A percentile compares a stretch with the other conserved stretches of the same genome.
These are phyloP conservation scores for Nakazawaea anatomiae DNA, from an alignment of 805 yeast species.

Conservation along the genomic window DNA sequence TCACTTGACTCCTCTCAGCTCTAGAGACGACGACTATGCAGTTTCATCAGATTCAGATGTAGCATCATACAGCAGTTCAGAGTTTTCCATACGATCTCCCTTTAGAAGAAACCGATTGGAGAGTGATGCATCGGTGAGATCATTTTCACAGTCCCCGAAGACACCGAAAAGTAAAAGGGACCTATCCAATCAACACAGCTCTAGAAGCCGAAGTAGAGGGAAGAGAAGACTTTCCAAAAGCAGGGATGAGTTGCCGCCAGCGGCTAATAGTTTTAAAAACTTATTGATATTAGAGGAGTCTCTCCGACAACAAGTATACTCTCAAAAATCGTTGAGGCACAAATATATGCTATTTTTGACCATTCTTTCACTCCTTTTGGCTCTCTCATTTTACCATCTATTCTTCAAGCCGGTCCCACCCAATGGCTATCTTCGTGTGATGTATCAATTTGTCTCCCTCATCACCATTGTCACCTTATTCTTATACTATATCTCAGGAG, in stretches of 20 bases:
- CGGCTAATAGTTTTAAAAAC: slow-evolving; percentile 76
- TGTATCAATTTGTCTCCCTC: slow-evolving; percentile 49
- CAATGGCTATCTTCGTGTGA: slow-evolving; percentile 30
- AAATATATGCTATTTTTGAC: slow-evolving; percentile 54
- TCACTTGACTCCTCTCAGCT: slow-evolving; percentile 20
- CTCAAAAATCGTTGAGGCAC: slow-evolving; percentile 59
- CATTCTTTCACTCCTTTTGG: slow-evolving; percentile 32
- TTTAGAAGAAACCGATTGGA: slow-evolving; percentile 1
- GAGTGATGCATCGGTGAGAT: slow-evolving; percentile 2
- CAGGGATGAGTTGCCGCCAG: slow-evolving; percentile 31
- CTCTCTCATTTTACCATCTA: slow-evolving; percentile 30
- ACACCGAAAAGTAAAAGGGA: slow-evolving; percentile 1
- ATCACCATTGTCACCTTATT: slow-evolving; percentile 62
- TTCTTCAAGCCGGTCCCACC: slow-evolving; percentile 15
- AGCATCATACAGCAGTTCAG: slow-evolving; percentile 17
- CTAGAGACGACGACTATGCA: slow-evolving; percentile 23
- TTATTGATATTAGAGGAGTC: slow-evolving; percentile 81
- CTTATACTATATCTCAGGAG: slow-evolving; percentile 83
- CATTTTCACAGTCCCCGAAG: neutral
- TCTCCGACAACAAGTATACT: slow-evolving; percentile 72
- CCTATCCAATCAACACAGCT: neutral
- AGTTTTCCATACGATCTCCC: slow-evolving; percentile 8
- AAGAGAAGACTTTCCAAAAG: slow-evolving; percentile 18
- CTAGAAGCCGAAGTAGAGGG: slow-evolving; percentile 20
- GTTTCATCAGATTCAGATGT: slow-evolving; percentile 24